Percentiles rank a stretch among this genome's conserved stretches.
These are phyloP conservation scores for Thelonectria olida DNA, from an alignment of 2,329 filamentous ascomycete genomes.

Conservation along the genomic window DNA sequence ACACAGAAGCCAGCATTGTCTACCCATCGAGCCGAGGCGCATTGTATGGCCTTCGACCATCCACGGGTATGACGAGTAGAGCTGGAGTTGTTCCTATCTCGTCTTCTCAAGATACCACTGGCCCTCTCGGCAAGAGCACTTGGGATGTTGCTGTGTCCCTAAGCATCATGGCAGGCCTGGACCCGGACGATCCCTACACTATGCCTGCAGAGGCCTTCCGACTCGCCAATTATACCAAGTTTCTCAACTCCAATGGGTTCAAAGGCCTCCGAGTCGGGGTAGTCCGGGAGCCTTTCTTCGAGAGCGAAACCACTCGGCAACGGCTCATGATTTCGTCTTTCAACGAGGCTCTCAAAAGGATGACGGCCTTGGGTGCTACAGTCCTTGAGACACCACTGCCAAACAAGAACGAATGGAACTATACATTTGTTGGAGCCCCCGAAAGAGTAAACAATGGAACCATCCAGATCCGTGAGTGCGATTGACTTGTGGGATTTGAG, in stretches of 20 bases:
- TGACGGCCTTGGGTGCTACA: neutral
- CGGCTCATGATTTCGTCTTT: neutral
- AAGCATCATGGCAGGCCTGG: slow-evolving; percentile 1
- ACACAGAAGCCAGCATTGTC: slow-evolving; percentile 4
- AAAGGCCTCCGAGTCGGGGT: neutral
- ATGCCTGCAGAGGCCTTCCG: neutral
- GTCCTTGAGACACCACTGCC: neutral
- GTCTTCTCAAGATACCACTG: slow-evolving; percentile 2
- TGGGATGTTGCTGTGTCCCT: slow-evolving; percentile 4
- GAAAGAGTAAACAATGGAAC: neutral
- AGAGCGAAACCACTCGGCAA: neutral
- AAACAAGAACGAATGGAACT: neutral
- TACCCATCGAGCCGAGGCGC: neutral
- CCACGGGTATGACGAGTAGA: slow-evolving; percentile 4
- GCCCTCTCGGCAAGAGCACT: neutral
- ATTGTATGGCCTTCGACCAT: neutral
- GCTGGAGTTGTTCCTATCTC: slow-evolving; percentile 6
- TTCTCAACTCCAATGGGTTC: neutral
- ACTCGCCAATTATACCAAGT: neutral
- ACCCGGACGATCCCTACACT: neutral
- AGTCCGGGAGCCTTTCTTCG: neutral
- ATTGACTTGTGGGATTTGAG: neutral
- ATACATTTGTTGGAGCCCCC: slow-evolving; percentile 4
- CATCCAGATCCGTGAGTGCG: slow-evolving; percentile 6
- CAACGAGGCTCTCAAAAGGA: neutral